phyloP scores from a whole-genome alignment of 805 yeast species.

The Lachancea thermotolerans region DNA sequence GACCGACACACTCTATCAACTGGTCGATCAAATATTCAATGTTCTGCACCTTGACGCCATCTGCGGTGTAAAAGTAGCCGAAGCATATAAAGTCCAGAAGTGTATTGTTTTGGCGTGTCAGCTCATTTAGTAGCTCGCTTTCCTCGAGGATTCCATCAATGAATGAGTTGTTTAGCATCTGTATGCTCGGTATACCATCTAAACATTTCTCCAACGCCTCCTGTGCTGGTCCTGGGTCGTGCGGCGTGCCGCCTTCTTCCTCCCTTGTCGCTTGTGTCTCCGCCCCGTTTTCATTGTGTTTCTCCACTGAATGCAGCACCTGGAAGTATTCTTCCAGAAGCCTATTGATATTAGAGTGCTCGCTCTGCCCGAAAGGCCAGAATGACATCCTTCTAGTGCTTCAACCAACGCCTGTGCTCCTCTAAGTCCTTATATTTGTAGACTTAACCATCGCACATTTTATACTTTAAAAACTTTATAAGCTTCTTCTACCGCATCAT shows the following conservation, averaged over 20 bases:
- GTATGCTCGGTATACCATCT: constrained; percentile 1
- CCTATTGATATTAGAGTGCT: constrained; percentile 32
- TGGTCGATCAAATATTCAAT: constrained; percentile 28
- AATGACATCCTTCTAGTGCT: constrained; percentile 31
- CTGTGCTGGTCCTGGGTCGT: background rate
- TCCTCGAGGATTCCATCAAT: constrained; percentile 35
- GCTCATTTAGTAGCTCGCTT: constrained; percentile 32
- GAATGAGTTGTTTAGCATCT: constrained; percentile 23
- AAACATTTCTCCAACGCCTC: background rate
- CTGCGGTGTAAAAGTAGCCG: constrained; percentile 32
- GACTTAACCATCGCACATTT: too few relatives aligned
- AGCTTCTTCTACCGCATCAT: too few relatives aligned
- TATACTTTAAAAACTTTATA: background rate
- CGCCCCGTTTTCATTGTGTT: constrained; percentile 10
- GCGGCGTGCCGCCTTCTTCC: constrained; percentile 1
- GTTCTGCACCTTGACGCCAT: constrained; percentile 18
- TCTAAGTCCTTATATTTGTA: background rate
- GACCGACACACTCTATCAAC: constrained; percentile 22
- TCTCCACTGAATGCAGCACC: constrained; percentile 23
- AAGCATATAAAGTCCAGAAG: constrained; percentile 45
- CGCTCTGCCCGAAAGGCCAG: constrained; percentile 41
- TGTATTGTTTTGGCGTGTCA: constrained; percentile 34
- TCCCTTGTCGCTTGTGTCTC: constrained; percentile 2
- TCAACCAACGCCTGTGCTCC: background rate
- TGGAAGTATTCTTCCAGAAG: constrained; percentile 37